Evolutionary conservation across 257 asterid species (phyloP), one percentile per base, ranked within the genome.

Genomic region (Ocimum tenuiflorum): DNA sequence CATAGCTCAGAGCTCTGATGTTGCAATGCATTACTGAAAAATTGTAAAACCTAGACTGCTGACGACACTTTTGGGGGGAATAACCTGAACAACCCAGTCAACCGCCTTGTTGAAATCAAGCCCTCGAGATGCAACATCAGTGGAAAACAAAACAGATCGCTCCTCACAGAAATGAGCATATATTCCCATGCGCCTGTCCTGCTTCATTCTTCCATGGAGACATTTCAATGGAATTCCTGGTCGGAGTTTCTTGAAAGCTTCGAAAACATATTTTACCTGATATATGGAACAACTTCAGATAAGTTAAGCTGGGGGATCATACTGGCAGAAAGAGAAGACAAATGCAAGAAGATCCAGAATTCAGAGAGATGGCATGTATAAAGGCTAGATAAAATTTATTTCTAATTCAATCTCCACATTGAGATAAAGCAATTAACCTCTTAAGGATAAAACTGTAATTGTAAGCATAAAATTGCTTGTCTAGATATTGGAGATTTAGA

Each of bases 71-170:
- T 2, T 18, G 20, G 17, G 73, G 63, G 27, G 61, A 72, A 75
- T 43, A 71, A 91, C 97, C 97, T 91, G 97, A 77, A 88, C 91
- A 81, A 94, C 99, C 99, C 99, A 94, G 75, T 94, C 99, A 12
- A 94, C 95, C 3, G 79, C 83, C 82, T 88, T 84, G 57, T 83
- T 86, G 75, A 94, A 94, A 81, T 94, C 97, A 74, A 94, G 97
- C 60, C 99, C 99, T 74, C 99, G 81, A 29, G 99, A 77, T 60
- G 95, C 92, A 69, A 94, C 95, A 77, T 94, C 99, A 8, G 97
- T 94, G 64, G 82, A 81, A 60, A 94, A 94, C 39, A 94, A 74
- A 71, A 90, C 75, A 27, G 95, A 90, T 3, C 77, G 78, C 47
- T 75, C 75, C 63, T 94, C 95, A 65, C 95, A 82, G 66, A 94